Percentiles rank a stretch among this genome's conserved stretches.
These are phyloP conservation scores for Amphichorda felina DNA, from an alignment of 2,329 filamentous ascomycete genomes.

Conservation along the genomic window DNA sequence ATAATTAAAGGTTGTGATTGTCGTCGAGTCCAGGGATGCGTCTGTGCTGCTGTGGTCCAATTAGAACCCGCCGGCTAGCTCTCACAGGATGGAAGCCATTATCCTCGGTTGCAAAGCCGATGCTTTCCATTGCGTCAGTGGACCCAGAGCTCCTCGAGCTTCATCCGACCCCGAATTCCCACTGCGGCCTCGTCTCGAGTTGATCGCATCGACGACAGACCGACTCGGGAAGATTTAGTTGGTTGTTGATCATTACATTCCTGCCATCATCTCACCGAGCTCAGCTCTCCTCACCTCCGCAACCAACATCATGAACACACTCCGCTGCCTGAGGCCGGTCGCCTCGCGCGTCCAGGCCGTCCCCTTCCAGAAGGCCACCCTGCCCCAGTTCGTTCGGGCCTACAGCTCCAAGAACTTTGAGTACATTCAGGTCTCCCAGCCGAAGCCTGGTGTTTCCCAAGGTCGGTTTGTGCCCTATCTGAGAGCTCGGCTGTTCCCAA, in stretches of 20 bases:
- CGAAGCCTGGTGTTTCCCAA: slow-evolving; percentile 80
- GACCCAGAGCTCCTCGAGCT: not conserved
- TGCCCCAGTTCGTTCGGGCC: slow-evolving; percentile 41
- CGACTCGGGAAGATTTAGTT: too few relatives aligned
- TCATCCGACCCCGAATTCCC: not conserved
- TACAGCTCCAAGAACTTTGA: slow-evolving; percentile 56
- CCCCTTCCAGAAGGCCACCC: slow-evolving; percentile 40
- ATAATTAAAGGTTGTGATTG: too few relatives aligned
- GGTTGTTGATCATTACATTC: too few relatives aligned
- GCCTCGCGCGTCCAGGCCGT: slow-evolving; percentile 21
- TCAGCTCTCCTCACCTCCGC: not conserved
- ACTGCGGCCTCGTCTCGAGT: not conserved
- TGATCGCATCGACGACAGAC: not conserved
- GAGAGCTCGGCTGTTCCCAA: not conserved
- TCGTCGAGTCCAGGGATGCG: too few relatives aligned
- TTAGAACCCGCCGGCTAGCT: not conserved
- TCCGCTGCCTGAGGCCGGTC: slow-evolving; percentile 48
- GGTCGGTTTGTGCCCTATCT: slow-evolving; percentile 37
- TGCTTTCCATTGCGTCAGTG: slow-evolving; percentile 17
- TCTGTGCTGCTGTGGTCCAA: not conserved
- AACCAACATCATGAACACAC: slow-evolving; percentile 31
- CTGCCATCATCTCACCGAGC: not conserved
- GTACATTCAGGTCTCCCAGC: slow-evolving; percentile 69
- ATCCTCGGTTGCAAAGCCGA: slow-evolving; percentile 17
- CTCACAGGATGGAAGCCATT: slow-evolving; percentile 3